Base-by-base conservation (phyloP, 2,329 filamentous ascomycete genomes). In the Aspergillus clavatus region DNA sequence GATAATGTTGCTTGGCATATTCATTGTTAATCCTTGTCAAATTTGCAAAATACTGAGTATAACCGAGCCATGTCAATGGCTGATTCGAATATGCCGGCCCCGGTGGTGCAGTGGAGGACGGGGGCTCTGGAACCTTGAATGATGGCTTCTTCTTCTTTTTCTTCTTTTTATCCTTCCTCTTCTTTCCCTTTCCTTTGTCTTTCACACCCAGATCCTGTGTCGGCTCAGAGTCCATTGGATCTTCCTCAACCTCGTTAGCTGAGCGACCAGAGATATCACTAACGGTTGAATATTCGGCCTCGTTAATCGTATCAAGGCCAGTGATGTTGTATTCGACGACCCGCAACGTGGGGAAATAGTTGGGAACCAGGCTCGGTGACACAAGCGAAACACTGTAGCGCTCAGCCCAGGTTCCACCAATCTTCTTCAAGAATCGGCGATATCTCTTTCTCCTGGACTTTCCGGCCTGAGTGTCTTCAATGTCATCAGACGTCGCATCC, bases 291-390 rank as follows among this genome's bases (percentile, higher is more conserved):
- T 41, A 37, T 22, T 61, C 55, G 7, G 52, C 56, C 55, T 60
- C 63, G 1, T 73, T 66, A 1, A 70, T 60, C 0, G 65, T 56
- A 42, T 80, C 85, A 3, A 95, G 65, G 0, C 89, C 88, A 0
- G 77, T 87, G 43, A 88, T 88, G 63, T 98, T 97, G 74, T 97
- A 98, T 60, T 95, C 88, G 53, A 91, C 75, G n/a, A 98, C 78
- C n/a, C 90, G 81, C 24, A 96, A 69, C 0, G 87, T 89, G 0
- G 91, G 93, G 53, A 90, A 93, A 67, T 89, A 95, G 61, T 93
- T 96, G 5, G 91, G 93, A 7, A 97, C 87, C 28, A 98, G 74
- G 61, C 90, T 97, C 0, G 91, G 87, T 38, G 84, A 81, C 45
- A 97, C 84, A 21, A 93, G 73, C 0, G 87, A 84, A 5, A 95